Conservation (phyloP, 139 green algal species). For the Deuterostichococcus epilithicus region DNA sequence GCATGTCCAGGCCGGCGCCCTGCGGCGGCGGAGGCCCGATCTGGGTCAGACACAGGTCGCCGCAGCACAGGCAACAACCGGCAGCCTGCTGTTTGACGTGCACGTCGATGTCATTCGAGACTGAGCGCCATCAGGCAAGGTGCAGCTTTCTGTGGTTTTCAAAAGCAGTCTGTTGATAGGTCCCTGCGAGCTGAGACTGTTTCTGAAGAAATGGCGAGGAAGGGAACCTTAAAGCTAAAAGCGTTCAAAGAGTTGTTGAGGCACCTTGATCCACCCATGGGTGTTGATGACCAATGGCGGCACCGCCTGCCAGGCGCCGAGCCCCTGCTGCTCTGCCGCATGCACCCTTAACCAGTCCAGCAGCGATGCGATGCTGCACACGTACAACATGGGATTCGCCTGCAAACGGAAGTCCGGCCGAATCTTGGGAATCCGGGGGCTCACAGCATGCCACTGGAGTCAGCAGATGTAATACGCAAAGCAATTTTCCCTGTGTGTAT, state of each 20-base stretch:
- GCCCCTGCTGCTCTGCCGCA: background rate
- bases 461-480: no score
- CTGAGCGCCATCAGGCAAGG: background rate
- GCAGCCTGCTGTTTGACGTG: background rate
- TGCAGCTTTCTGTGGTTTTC: no score
- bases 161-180: no score
- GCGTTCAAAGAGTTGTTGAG: no score
- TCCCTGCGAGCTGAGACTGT: no score
- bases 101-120: background rate
- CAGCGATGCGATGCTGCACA: conserved; percentile 46
- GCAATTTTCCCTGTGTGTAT: no score
- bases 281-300: conserved; percentile 81
- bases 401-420: conserved; percentile 11
- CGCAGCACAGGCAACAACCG: background rate
- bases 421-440: no score
- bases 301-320: background rate
- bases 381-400: conserved; percentile 60
- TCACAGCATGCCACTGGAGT: no score
- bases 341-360: conserved; percentile 30
- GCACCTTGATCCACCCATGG: conserved; percentile 75
- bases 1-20: conserved; percentile 70
- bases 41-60: background rate
- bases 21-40: background rate
- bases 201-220: background rate
- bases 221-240: background rate